Conservation (phyloP, 2,329 filamentous ascomycete species). For the Pyrenophora seminiperda region DNA sequence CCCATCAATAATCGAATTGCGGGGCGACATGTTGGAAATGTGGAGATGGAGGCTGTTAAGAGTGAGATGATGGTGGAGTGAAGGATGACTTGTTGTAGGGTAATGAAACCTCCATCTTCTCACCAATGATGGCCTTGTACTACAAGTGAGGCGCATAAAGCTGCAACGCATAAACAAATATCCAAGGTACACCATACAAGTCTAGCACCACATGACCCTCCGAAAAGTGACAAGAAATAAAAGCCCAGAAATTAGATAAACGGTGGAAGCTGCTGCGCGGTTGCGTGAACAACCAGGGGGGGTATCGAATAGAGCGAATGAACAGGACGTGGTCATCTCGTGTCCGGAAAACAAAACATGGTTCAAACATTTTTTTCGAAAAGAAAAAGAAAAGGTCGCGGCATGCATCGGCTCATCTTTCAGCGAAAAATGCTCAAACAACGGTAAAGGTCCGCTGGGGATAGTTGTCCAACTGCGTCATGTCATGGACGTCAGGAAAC, state of each 20-base stretch:
- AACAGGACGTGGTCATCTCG: background rate
- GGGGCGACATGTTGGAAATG: background rate
- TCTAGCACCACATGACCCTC: no score
- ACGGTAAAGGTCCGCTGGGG: conserved; percentile 39
- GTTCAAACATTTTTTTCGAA: background rate
- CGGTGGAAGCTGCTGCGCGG: background rate
- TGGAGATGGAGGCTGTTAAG: background rate
- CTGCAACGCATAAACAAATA: no score
- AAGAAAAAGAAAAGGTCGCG: background rate
- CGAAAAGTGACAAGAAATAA: background rate
- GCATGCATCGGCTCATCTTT: background rate
- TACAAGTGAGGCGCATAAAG: no score
- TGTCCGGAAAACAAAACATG: background rate
- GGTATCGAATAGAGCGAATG: conserved; percentile 2
- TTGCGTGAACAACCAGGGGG: background rate
- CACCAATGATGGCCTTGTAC: no score
- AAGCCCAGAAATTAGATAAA: no score
- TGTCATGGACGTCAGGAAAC: conserved; percentile 46
- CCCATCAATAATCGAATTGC: background rate
- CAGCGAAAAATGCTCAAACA: conserved; percentile 17
- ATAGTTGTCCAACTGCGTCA: conserved; percentile 42
- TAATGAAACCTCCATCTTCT: no score
- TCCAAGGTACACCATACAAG: no score
- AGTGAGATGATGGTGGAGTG: background rate
- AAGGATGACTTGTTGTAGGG: background rate